phyloP scores from a whole-genome alignment of 78 protist species.

The Mastigamoeba balamuthi region DNA sequence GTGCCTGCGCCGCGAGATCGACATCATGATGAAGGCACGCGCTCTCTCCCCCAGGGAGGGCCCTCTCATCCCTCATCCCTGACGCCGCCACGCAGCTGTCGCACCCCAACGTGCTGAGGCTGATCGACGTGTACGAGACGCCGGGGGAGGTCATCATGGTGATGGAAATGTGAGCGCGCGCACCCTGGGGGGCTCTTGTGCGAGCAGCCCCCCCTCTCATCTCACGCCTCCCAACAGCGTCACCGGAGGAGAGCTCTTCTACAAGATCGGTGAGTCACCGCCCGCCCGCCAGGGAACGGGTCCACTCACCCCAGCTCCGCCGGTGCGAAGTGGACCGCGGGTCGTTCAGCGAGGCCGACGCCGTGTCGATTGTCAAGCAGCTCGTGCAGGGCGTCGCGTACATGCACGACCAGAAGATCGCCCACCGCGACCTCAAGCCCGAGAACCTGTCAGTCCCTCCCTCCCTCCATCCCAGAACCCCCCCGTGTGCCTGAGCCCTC shows the following conservation, averaged over 20 bases:
- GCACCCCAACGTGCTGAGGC: conserved; percentile 48
- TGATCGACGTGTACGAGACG: conserved; percentile 49
- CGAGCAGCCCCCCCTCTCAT: not conserved
- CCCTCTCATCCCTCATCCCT: too few relatives aligned
- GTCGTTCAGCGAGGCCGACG: conserved; percentile 44
- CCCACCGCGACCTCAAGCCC: too few relatives aligned
- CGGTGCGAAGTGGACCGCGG: conserved; percentile 28
- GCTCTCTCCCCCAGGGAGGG: too few relatives aligned
- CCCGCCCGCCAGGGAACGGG: too few relatives aligned
- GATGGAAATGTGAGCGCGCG: conserved; percentile 51
- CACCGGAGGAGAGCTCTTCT: conserved; percentile 59
- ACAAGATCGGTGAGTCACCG: conserved; percentile 11
- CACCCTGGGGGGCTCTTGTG: too few relatives aligned
- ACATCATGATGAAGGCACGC: conserved; percentile 62
- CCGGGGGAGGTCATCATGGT: conserved; percentile 30
- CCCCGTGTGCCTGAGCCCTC: too few relatives aligned
- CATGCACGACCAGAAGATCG: conserved; percentile 17
- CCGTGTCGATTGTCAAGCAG: conserved; percentile 55
- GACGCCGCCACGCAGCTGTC: too few relatives aligned
- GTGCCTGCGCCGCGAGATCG: conserved; percentile 44
- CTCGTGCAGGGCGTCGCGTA: conserved; percentile 48
- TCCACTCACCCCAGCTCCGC: not conserved
- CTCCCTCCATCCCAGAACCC: too few relatives aligned
- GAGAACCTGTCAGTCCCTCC: too few relatives aligned
- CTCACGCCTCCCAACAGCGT: not conserved